Evolutionary conservation across 1,284 basidiomycete species (phyloP).

Genomic region (Leccinum angustisporum): DNA sequence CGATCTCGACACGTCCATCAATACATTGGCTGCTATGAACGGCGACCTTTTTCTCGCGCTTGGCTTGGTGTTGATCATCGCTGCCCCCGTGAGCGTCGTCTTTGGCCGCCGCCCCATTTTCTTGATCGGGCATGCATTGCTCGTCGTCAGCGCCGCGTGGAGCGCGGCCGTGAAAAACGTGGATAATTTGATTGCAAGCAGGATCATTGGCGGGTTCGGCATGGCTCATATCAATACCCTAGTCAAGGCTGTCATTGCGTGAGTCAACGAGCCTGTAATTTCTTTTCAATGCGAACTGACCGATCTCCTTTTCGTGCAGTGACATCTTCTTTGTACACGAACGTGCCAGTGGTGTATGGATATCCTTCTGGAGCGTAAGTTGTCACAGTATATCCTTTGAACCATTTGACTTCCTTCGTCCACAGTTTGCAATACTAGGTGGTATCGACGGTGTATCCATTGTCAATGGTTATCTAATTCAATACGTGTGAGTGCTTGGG

Average conservation of each 20-base stretch:
- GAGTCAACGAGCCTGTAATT: neutral
- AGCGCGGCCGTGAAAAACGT: neutral
- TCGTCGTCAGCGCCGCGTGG: neutral
- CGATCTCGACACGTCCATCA: neutral
- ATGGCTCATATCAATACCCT: neutral
- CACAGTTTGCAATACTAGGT: neutral
- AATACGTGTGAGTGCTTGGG: neutral
- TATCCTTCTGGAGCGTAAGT: neutral
- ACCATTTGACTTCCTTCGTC: neutral
- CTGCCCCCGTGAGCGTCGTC: neutral
- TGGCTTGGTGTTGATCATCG: neutral
- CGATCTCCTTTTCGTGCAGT: neutral
- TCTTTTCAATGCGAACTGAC: neutral
- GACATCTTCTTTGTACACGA: conserved; percentile 2
- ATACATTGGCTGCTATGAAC: neutral
- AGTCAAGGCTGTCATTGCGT: neutral
- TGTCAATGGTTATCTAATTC: conserved; percentile 1
- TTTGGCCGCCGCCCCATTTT: neutral
- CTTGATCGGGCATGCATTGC: neutral
- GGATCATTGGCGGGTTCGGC: neutral
- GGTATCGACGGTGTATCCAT: conserved; percentile 2
- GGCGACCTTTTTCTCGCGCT: neutral
- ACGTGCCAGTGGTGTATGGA: neutral
- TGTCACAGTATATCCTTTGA: neutral
- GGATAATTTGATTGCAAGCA: neutral